These are phyloP conservation scores for Physcomitrellopsis africana DNA, from an alignment of 225 moss, liverwort and hornwort species.

Conservation along the genomic window DNA sequence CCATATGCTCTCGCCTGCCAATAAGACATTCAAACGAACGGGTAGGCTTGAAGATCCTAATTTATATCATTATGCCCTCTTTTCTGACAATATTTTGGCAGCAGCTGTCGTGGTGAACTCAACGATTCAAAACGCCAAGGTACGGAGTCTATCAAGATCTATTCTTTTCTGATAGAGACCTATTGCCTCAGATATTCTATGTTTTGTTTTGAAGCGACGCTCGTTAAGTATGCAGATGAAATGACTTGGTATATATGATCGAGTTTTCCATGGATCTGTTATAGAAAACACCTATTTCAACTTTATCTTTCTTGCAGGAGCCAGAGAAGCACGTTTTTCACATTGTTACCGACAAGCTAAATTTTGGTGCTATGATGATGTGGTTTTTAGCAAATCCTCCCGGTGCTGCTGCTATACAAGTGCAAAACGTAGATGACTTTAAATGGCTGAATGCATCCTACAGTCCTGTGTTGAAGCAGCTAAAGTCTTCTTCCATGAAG, in stretches of 20 bases:
- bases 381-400: slow-evolving; percentile 65
- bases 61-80: slow-evolving; percentile 84
- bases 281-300: background rate
- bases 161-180: no score
- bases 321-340: slow-evolving; percentile 64
- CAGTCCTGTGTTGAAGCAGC: slow-evolving; percentile 65
- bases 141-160: background rate
- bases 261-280: no score
- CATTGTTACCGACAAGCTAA: slow-evolving; percentile 65
- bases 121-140: slow-evolving; percentile 69
- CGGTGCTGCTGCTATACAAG: slow-evolving; percentile 49
- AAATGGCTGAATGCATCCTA: slow-evolving; percentile 65
- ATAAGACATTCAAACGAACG: slow-evolving; percentile 25
- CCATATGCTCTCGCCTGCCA: slow-evolving; percentile 29
- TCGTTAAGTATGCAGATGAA: no score
- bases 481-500: slow-evolving; percentile 61
- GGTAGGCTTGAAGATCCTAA: slow-evolving; percentile 69
- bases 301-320: slow-evolving; percentile 31
- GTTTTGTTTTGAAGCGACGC: no score
- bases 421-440: slow-evolving; percentile 66
- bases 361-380: slow-evolving; percentile 61
- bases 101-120: slow-evolving; percentile 89
- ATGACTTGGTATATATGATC: no score
- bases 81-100: slow-evolving; percentile 89
- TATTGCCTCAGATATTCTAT: no score